Percentiles rank a stretch among this genome's conserved stretches.
These are phyloP conservation scores for Curvularia hawaiiensis DNA, from an alignment of 2,329 filamentous ascomycete species.

Conservation along the genomic window DNA sequence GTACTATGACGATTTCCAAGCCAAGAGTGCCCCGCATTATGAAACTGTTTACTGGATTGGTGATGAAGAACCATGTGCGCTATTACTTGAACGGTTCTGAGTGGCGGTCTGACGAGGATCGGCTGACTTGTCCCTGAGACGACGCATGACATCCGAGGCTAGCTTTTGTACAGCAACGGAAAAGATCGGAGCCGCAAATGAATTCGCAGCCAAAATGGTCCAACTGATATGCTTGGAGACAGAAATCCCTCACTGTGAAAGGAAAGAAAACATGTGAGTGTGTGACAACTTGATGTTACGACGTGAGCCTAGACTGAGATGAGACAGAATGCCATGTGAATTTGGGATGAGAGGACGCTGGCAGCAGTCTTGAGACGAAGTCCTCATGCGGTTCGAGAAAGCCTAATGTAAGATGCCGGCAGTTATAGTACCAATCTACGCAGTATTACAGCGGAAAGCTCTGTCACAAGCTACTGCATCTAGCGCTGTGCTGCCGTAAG, in stretches of 20 bases:
- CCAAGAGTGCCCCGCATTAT: conserved; percentile 21
- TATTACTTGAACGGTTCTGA: conserved; percentile 6
- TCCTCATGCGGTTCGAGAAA: background rate
- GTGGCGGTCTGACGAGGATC: conserved; percentile 18
- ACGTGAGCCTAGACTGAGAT: background rate
- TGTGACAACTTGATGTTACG: background rate
- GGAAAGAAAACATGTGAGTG: background rate
- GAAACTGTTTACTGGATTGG: conserved; percentile 23
- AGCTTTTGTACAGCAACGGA: conserved; percentile 8
- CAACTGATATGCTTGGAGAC: background rate
- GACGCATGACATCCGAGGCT: conserved; percentile 10
- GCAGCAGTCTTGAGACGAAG: background rate
- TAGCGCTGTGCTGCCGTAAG: background rate
- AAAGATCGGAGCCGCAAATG: conserved; percentile 11
- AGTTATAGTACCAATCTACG: background rate
- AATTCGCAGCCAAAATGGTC: background rate
- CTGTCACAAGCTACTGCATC: background rate
- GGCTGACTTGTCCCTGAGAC: conserved; percentile 23
- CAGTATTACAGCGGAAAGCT: background rate
- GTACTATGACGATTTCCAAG: conserved; percentile 2
- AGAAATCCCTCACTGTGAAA: background rate
- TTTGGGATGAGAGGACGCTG: background rate
- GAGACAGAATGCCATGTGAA: background rate
- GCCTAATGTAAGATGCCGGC: background rate
- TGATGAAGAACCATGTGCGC: conserved; percentile 11